phyloP scores from a whole-genome alignment of 768 basidiomycete species.

The Termitomyces sp. region DNA sequence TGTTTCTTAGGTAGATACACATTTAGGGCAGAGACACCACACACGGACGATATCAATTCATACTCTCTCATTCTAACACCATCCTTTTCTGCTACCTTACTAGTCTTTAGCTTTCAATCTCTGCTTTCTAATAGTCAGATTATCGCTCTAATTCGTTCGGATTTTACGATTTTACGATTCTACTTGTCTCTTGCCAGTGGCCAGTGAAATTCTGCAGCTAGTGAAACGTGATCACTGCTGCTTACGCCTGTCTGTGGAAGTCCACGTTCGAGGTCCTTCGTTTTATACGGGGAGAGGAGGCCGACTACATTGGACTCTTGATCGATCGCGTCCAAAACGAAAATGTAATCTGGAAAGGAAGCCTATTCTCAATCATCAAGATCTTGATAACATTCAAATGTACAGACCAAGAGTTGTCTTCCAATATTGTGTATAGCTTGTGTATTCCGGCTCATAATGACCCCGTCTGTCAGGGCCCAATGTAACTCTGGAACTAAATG shows the following conservation, averaged over 20 bases:
- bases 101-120: constrained; percentile 3
- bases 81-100: constrained; percentile 10
- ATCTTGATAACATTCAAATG: neutral
- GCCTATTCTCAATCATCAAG: neutral
- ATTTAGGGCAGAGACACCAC: constrained; percentile 4
- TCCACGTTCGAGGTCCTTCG: constrained; percentile 60
- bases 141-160: constrained; percentile 14
- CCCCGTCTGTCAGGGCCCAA: constrained; percentile 45
- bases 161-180: neutral
- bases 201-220: constrained; percentile 62
- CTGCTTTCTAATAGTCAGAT: constrained; percentile 11
- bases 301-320: constrained; percentile 37
- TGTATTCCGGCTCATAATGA: constrained; percentile 76
- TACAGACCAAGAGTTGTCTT: constrained; percentile 69
- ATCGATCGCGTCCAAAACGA: constrained; percentile 53
- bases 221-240: constrained; percentile 84
- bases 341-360: constrained; percentile 78
- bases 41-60: constrained; percentile 8
- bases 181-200: constrained; percentile 11
- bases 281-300: constrained; percentile 59
- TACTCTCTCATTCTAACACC: constrained; percentile 1
- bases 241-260: constrained; percentile 78
- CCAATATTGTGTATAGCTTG: constrained; percentile 89
- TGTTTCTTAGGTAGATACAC: constrained; percentile 10
- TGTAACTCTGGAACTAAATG: constrained; percentile 49